Evolutionary conservation across 306 rosid genomes (phyloP).

Genomic region (Benincasa hispida): DNA sequence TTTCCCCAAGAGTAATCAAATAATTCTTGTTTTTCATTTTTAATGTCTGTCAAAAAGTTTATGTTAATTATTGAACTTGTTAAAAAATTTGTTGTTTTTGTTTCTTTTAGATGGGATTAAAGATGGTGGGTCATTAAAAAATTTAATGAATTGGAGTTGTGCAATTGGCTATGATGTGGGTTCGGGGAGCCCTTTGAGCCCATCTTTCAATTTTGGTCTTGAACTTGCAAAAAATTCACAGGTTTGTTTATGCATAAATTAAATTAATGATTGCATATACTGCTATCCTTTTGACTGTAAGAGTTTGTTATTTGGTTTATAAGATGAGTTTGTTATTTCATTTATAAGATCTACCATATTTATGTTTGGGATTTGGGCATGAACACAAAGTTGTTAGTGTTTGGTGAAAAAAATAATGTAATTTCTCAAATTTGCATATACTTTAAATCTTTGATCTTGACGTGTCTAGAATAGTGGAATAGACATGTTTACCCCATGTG

Average conservation of each 20-base stretch:
- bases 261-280: not conserved
- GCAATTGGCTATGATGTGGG: constrained; percentile 85
- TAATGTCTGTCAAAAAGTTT: not conserved
- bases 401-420: not conserved
- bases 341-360: not conserved
- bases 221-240: constrained; percentile 73
- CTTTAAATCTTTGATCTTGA: not conserved
- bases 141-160: constrained; percentile 79
- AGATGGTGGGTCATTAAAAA: constrained; percentile 28
- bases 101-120: constrained; percentile 35
- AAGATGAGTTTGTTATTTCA: constrained; percentile 1
- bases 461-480: not conserved
- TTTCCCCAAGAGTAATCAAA: not conserved
- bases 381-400: not conserved
- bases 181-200: constrained; percentile 77
- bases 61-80: constrained; percentile 10
- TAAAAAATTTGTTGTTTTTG: constrained; percentile 9
- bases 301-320: constrained; percentile 4
- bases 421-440: not conserved
- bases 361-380: not conserved
- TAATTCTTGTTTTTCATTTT: not conserved
- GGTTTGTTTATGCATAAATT: constrained; percentile 26
- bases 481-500: not conserved
- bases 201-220: constrained; percentile 79
- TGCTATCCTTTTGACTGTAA: not conserved